Conservation (phyloP, 805 yeast genomes). For the Hemisphaericaspora nanyangensis region DNA sequence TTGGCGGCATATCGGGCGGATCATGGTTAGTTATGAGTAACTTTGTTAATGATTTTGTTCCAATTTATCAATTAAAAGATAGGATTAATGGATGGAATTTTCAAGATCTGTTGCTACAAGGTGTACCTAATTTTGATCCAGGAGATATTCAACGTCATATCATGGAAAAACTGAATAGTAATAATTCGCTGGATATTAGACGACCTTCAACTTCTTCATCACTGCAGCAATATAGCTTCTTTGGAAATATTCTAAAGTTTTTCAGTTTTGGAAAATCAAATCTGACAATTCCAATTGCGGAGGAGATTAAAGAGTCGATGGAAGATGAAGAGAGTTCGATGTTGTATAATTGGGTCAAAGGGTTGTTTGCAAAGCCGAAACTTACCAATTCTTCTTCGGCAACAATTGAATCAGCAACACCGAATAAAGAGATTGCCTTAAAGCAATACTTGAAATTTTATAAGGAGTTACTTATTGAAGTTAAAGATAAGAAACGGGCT, state of each 20-base stretch:
- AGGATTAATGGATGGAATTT: constrained; percentile 37
- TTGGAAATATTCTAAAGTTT: constrained; percentile 1
- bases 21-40: constrained; percentile 60
- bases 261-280: constrained; percentile 1
- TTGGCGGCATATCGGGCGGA: constrained; percentile 70
- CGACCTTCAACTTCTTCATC: too few species aligned
- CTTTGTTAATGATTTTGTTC: constrained; percentile 27
- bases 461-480: constrained; percentile 49
- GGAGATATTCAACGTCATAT: constrained; percentile 3
- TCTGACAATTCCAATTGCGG: constrained; percentile 2
- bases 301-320: neutral
- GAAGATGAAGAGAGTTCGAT: neutral
- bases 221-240: neutral
- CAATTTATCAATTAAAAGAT: constrained; percentile 19
- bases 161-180: neutral
- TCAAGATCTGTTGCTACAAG: constrained; percentile 48
- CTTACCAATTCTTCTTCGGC: neutral
- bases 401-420: neutral
- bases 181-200: neutral
- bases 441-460: constrained; percentile 42
- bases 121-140: constrained; percentile 52
- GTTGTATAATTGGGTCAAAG: constrained; percentile 2
- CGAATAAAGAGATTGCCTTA: constrained; percentile 3
- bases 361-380: neutral
- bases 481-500: constrained; percentile 45